A percentile compares a stretch with the other conserved stretches of the same genome.
Conservation (phyloP, 805 yeast genomes). For the Zygosaccharomyces rouxii region DNA sequence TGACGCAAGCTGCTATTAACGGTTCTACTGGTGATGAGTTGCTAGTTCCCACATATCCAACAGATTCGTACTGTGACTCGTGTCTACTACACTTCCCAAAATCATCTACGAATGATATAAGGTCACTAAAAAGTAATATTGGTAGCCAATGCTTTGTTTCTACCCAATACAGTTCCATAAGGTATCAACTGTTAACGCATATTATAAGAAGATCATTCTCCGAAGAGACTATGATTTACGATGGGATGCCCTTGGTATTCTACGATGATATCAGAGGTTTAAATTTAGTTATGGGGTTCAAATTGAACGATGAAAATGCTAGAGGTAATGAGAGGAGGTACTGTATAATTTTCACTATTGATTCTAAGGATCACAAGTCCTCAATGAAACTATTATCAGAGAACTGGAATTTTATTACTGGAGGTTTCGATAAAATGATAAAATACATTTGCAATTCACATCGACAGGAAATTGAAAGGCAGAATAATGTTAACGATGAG, state of each 20-base stretch:
- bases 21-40: conserved; percentile 24
- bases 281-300: conserved; percentile 56
- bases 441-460: conserved; percentile 37
- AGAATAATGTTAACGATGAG: conserved; percentile 32
- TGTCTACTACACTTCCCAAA: conserved; percentile 55
- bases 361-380: conserved; percentile 42
- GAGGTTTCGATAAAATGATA: conserved; percentile 40
- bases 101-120: conserved; percentile 14
- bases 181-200: conserved; percentile 53
- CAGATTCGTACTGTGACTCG: conserved; percentile 53
- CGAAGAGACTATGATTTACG: conserved; percentile 60
- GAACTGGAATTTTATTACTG: conserved; percentile 49
- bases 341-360: conserved; percentile 53
- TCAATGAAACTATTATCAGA: conserved; percentile 38
- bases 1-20: conserved; percentile 47
- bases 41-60: conserved; percentile 40
- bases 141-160: conserved; percentile 39
- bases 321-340: conserved; percentile 72
- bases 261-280: conserved; percentile 61
- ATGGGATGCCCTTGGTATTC: conserved; percentile 55
- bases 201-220: conserved; percentile 60
- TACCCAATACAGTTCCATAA: conserved; percentile 55
- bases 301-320: conserved; percentile 59
- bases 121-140: conserved; percentile 35
- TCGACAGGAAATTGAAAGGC: conserved; percentile 24